A percentile compares a stretch with the other conserved stretches of the same genome.
Evolutionary conservation across 2,329 filamentous ascomycete species (phyloP).

Genomic region (Aspergillus candidus): DNA sequence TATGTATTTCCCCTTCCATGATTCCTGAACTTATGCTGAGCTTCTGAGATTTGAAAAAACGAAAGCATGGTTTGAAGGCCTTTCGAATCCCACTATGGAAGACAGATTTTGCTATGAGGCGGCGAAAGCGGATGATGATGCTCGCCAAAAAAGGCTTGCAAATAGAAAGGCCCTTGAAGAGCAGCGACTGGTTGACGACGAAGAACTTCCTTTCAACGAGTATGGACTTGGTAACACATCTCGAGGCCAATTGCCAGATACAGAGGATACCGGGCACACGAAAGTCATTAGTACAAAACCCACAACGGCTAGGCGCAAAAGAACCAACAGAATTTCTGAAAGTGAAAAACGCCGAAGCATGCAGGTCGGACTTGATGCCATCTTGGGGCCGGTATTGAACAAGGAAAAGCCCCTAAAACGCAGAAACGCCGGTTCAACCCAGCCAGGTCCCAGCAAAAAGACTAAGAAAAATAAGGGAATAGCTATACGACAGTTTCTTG

Average conservation of each 20-base stretch:
- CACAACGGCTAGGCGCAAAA: background rate
- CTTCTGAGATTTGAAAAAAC: slow-evolving; percentile 7
- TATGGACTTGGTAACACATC: background rate
- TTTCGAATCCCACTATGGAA: slow-evolving; percentile 5
- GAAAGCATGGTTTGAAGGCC: slow-evolving; percentile 4
- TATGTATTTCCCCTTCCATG: too few species aligned
- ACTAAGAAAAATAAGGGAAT: slow-evolving; percentile 6
- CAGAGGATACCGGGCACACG: background rate
- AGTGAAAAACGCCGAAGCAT: slow-evolving; percentile 12
- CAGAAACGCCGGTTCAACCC: background rate
- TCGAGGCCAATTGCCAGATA: background rate
- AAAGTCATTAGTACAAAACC: background rate
- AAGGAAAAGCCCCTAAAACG: slow-evolving; percentile 1
- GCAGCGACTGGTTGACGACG: background rate
- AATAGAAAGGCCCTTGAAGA: slow-evolving; percentile 1
- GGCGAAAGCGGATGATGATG: slow-evolving; percentile 5
- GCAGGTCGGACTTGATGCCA: slow-evolving; percentile 8
- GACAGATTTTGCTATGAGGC: slow-evolving; percentile 8
- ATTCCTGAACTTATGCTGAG: background rate
- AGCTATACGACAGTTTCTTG: slow-evolving; percentile 16
- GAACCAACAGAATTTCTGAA: slow-evolving; percentile 9
- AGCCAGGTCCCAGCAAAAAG: background rate
- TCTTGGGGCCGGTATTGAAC: background rate
- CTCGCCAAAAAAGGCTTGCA: slow-evolving; percentile 5
- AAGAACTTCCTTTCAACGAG: background rate